phyloP scores from a whole-genome alignment of 345 rosid genomes.

The Cardiospermum halicacabum region DNA sequence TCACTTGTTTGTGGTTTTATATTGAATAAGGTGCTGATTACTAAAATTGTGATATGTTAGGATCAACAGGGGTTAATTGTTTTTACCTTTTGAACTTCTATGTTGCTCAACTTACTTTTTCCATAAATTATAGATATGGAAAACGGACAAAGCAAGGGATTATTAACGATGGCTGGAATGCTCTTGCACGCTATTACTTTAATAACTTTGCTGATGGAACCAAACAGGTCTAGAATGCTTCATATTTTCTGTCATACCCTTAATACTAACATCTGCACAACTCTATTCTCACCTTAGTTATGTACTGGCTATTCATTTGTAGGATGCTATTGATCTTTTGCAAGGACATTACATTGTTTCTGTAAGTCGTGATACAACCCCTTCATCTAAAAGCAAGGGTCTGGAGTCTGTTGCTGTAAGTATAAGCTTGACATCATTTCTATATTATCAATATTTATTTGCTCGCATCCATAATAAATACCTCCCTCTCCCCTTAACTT shows the following conservation, averaged over 20 bases:
- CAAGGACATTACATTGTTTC: constrained; percentile 89
- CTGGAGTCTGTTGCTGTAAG: constrained; percentile 85
- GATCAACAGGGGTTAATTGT: neutral
- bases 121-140: constrained; percentile 57
- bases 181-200: constrained; percentile 85
- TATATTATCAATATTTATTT: neutral
- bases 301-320: constrained; percentile 8
- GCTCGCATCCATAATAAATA: neutral
- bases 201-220: constrained; percentile 93
- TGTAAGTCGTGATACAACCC: constrained; percentile 60
- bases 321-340: constrained; percentile 87
- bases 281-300: constrained; percentile 5
- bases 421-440: neutral
- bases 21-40: neutral
- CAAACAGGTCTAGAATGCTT: constrained; percentile 58
- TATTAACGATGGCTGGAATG: constrained; percentile 71
- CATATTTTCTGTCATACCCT: neutral
- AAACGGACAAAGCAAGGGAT: constrained; percentile 86
- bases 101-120: neutral
- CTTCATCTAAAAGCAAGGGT: constrained; percentile 58
- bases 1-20: neutral
- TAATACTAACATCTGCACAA: too few species aligned
- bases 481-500: constrained; percentile 8
- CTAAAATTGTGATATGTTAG: neutral
- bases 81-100: neutral